Conservation (phyloP, 1,284 basidiomycete genomes). For the Puccinia horiana region DNA sequence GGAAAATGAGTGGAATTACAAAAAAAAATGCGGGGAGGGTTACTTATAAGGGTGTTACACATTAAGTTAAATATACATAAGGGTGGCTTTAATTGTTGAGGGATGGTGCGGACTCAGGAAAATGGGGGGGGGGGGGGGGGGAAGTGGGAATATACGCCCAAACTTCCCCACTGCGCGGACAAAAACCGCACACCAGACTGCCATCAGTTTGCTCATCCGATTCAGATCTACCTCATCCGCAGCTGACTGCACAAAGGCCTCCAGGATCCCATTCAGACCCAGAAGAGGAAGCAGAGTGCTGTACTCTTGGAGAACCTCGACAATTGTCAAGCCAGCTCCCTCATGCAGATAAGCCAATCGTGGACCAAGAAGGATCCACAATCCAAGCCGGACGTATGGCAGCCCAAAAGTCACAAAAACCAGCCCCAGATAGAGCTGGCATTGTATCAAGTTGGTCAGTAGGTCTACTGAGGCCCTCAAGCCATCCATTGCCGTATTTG, state of each 20-base stretch:
- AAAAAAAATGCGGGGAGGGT: too few species aligned
- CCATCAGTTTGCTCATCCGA: constrained; percentile 65
- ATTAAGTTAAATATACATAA: too few species aligned
- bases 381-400: constrained; percentile 70
- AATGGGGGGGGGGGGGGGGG: too few species aligned
- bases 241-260: constrained; percentile 81
- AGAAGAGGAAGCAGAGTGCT: constrained; percentile 76
- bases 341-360: constrained; percentile 65
- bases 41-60: too few species aligned
- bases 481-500: not conserved
- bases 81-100: too few species aligned
- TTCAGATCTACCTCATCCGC: constrained; percentile 69
- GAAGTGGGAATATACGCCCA: too few species aligned
- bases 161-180: constrained; percentile 4
- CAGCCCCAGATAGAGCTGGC: constrained; percentile 71
- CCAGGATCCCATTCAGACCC: constrained; percentile 81
- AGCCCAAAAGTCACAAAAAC: constrained; percentile 70
- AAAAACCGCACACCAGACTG: constrained; percentile 50
- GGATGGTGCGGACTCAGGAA: too few species aligned
- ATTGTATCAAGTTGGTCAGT: constrained; percentile 66
- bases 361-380: constrained; percentile 67
- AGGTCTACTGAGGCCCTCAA: constrained; percentile 52
- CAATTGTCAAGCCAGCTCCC: constrained; percentile 70
- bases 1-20: too few species aligned
- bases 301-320: constrained; percentile 73